A percentile compares a stretch with the other conserved stretches of the same genome.
phyloP scores from a whole-genome alignment of 2,329 filamentous ascomycete species.

The Penicillium freii region DNA sequence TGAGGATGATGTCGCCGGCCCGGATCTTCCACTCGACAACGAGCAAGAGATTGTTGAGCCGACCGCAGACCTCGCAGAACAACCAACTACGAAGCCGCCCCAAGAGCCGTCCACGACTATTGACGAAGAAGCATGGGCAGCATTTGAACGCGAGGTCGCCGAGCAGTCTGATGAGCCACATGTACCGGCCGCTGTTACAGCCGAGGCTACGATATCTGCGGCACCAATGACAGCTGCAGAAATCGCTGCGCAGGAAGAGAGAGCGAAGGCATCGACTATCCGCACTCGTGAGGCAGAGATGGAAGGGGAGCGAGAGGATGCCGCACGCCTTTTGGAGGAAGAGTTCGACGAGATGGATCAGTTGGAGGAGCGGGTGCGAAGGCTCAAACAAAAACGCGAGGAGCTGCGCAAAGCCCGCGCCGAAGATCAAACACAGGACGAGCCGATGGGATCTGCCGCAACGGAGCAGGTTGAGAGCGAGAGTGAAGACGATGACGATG shows the following conservation, averaged over 20 bases:
- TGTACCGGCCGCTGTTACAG: conserved; percentile 31
- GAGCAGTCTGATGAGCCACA: conserved; percentile 39
- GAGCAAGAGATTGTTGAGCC: conserved; percentile 12
- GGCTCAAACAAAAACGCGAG: conserved; percentile 69
- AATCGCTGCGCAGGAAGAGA: conserved; percentile 54
- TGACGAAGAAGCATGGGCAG: conserved; percentile 80
- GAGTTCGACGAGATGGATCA: conserved; percentile 83
- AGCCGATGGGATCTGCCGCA: conserved; percentile 24
- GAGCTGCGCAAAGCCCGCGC: conserved; percentile 53
- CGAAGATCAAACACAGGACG: conserved; percentile 27
- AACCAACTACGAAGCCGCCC: conserved; percentile 6
- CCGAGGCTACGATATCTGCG: conserved; percentile 63
- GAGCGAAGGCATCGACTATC: conserved; percentile 46
- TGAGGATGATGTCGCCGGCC: conserved; percentile 27
- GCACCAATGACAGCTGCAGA: conserved; percentile 66
- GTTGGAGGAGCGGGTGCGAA: conserved; percentile 68
- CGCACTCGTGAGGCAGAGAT: conserved; percentile 51
- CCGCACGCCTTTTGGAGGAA: conserved; percentile 67
- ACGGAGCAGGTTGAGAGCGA: conserved; percentile 40
- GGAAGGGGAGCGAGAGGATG: conserved; percentile 74
- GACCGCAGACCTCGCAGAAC: conserved; percentile 8
- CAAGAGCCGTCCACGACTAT: conserved; percentile 37
- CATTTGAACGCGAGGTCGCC: conserved; percentile 80
- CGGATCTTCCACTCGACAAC: conserved; percentile 19
- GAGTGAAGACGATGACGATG: conserved; percentile 58